Conservation (phyloP, 306 rosid species). For the Cicer chorassanicum region DNA sequence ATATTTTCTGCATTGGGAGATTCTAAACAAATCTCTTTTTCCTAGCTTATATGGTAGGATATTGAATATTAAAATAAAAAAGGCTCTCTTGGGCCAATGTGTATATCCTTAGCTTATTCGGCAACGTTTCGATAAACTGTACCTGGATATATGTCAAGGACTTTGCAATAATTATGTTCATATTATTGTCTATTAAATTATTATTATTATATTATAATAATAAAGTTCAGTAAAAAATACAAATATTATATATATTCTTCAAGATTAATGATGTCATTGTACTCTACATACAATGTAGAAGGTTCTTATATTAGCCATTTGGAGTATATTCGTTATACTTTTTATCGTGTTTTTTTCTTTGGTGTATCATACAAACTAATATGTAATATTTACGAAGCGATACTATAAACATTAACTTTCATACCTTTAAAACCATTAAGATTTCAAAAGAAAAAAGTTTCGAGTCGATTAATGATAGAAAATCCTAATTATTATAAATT, state of each 20-base stretch:
- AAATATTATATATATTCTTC: too few species aligned
- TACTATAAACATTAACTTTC: not conserved
- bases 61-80: not conserved
- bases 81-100: not conserved
- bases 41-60: slow-evolving; percentile 3
- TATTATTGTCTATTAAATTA: not conserved
- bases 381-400: not conserved
- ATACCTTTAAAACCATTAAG: not conserved
- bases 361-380: not conserved
- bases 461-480: not conserved
- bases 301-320: too few species aligned
- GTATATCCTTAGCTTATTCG: slow-evolving; percentile 2
- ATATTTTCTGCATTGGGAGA: slow-evolving; percentile 4
- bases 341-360: not conserved
- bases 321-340: not conserved
- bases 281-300: too few species aligned
- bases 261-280: too few species aligned
- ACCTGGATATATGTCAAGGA: not conserved
- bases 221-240: too few species aligned
- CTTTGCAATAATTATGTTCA: not conserved
- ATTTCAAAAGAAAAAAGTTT: not conserved
- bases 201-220: too few species aligned
- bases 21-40: not conserved
- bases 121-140: not conserved
- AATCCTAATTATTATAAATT: not conserved